Percentiles rank a stretch among this genome's conserved stretches.
phyloP scores from a whole-genome alignment of 2,329 filamentous ascomycete species.

The Paecilomyces variotii region DNA sequence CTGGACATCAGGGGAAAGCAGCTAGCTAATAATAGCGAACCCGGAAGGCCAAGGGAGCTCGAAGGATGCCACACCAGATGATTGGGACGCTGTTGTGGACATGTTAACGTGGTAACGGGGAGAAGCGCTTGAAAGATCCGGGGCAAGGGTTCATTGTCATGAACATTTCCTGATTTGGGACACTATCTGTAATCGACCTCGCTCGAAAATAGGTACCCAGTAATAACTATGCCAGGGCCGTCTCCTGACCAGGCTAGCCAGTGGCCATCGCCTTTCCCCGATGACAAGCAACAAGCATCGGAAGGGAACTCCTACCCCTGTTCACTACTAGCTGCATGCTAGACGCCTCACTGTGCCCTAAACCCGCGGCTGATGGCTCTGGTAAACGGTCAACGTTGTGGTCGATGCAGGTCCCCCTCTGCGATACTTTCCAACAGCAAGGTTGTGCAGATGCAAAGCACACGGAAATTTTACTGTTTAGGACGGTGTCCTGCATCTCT shows the following conservation, averaged over 20 bases:
- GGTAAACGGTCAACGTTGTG: background rate
- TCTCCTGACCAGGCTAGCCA: background rate
- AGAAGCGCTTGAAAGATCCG: background rate
- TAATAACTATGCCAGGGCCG: background rate
- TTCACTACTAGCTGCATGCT: background rate
- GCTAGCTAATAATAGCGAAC: background rate
- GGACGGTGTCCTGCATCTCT: background rate
- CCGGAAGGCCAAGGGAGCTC: background rate
- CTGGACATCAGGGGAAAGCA: background rate
- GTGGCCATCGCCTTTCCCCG: background rate
- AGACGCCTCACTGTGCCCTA: background rate
- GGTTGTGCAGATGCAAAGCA: background rate
- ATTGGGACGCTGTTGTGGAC: background rate
- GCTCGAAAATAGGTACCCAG: background rate
- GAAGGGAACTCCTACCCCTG: background rate
- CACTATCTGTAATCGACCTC: background rate
- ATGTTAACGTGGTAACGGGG: background rate
- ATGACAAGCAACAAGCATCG: background rate
- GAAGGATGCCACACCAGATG: background rate
- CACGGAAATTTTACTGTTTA: background rate
- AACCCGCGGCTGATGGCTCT: background rate
- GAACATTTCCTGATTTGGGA: background rate
- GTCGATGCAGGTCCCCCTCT: background rate
- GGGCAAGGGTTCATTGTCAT: background rate
- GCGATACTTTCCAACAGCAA: background rate